Percentiles rank a stretch among this genome's conserved stretches.
These are phyloP conservation scores for Polyporus tsugae DNA, from an alignment of 1,284 basidiomycete species.

Conservation along the genomic window DNA sequence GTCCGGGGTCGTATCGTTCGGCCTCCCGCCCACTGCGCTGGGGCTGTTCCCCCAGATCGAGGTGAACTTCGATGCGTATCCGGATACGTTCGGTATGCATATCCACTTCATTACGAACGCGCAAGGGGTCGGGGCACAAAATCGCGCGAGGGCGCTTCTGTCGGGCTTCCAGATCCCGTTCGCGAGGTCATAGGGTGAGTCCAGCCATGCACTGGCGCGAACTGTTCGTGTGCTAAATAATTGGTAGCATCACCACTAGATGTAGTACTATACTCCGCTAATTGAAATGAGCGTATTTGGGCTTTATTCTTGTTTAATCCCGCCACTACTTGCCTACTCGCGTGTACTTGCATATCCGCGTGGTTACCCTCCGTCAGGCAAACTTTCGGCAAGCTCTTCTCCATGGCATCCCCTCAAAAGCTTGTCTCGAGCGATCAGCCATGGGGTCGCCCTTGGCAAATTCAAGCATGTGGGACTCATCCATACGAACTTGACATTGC, in stretches of 20 bases:
- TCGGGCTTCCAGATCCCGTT: slow-evolving; percentile 94
- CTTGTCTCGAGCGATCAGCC: background rate
- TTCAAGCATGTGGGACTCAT: background rate
- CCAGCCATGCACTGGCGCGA: background rate
- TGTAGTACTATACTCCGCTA: slow-evolving; percentile 1
- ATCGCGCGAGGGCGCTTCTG: slow-evolving; percentile 83
- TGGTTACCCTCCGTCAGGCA: background rate
- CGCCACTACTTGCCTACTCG: background rate
- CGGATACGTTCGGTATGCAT: slow-evolving; percentile 87
- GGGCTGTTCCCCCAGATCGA: slow-evolving; percentile 95
- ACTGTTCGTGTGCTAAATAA: background rate
- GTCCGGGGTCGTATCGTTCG: slow-evolving; percentile 90
- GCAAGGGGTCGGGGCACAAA: slow-evolving; percentile 84
- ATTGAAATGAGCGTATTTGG: background rate
- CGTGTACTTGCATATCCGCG: background rate
- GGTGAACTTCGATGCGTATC: slow-evolving; percentile 90
- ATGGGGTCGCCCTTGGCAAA: background rate
- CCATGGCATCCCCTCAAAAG: background rate
- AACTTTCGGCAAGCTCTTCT: background rate
- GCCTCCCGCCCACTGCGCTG: slow-evolving; percentile 87
- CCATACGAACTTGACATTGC: background rate
- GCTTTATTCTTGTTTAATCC: background rate
- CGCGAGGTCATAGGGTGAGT: slow-evolving; percentile 46
- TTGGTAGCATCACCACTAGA: slow-evolving; percentile 1
- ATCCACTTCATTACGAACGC: slow-evolving; percentile 92